A percentile compares a stretch with the other conserved stretches of the same genome.
These are phyloP conservation scores for Solanum lycopersicoides DNA, from an alignment of 257 asterid species.

Conservation along the genomic window DNA sequence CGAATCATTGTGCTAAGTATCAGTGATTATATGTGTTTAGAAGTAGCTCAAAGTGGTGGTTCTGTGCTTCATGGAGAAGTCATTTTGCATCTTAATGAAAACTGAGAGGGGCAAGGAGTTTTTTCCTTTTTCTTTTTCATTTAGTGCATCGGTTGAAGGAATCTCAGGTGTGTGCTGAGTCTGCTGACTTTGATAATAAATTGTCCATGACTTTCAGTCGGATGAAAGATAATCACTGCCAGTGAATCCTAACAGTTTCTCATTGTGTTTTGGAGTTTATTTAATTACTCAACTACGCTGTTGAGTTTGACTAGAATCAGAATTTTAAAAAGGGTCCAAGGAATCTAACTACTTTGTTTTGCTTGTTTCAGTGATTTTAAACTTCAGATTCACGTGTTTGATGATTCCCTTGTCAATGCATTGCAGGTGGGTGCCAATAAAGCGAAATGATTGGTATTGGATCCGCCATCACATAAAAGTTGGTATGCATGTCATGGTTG, in stretches of 20 bases:
- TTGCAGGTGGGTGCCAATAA: slow-evolving; percentile 90
- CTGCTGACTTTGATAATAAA: background rate
- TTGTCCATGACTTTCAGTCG: background rate
- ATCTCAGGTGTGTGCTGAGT: background rate
- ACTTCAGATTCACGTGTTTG: background rate
- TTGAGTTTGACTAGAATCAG: background rate
- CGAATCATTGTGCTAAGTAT: background rate
- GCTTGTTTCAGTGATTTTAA: background rate
- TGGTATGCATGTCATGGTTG: slow-evolving; percentile 83
- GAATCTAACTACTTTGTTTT: background rate
- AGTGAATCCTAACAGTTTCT: background rate
- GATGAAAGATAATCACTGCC: background rate
- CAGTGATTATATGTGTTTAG: background rate
- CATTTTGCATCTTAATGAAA: background rate
- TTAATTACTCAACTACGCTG: background rate
- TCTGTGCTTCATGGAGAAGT: background rate
- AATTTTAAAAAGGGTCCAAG: background rate
- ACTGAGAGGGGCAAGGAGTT: background rate
- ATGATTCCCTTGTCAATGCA: background rate
- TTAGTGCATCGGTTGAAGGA: background rate
- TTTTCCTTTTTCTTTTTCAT: background rate
- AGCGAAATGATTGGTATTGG: slow-evolving; percentile 99
- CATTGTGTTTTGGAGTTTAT: background rate
- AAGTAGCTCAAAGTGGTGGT: background rate
- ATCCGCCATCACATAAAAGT: slow-evolving; percentile 96